Conservation (phyloP, 129 eudicot genomes). For the Solidago caesia region DNA sequence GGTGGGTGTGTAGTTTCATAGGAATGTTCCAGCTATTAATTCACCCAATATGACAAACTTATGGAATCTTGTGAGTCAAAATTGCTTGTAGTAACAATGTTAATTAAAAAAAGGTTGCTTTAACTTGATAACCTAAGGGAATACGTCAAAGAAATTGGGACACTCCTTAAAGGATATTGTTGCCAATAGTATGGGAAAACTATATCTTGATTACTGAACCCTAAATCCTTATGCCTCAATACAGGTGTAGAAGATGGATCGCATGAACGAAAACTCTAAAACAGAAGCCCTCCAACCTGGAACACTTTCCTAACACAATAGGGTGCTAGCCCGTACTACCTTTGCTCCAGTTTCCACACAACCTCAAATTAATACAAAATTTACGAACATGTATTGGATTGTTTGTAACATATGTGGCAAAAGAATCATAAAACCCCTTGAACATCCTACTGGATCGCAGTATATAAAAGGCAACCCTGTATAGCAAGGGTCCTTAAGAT, state of each 20-base stretch:
- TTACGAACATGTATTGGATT: not conserved
- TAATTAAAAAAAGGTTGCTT: not conserved
- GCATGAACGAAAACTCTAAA: too few species aligned
- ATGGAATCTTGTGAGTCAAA: not conserved
- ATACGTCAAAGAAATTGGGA: not conserved
- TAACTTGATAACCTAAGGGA: not conserved
- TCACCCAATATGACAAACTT: not conserved
- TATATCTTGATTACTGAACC: not conserved
- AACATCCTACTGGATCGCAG: not conserved
- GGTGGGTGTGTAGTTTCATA: too few species aligned
- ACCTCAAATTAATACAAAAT: too few species aligned
- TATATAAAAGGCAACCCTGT: not conserved
- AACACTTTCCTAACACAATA: too few species aligned
- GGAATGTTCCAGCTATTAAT: too few species aligned
- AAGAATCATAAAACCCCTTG: not conserved
- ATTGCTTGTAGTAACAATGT: not conserved
- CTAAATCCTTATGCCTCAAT: not conserved
- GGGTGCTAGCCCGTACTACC: too few species aligned
- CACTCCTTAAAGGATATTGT: not conserved
- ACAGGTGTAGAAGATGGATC: too few species aligned
- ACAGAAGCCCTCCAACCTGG: not conserved
- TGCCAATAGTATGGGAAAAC: not conserved
- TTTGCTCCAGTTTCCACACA: too few species aligned
- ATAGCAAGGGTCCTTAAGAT: slow-evolving; percentile 11
- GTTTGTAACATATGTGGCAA: not conserved